Evolutionary conservation across 805 yeast genomes (phyloP).

Genomic region (Clavispora vitiphila): DNA sequence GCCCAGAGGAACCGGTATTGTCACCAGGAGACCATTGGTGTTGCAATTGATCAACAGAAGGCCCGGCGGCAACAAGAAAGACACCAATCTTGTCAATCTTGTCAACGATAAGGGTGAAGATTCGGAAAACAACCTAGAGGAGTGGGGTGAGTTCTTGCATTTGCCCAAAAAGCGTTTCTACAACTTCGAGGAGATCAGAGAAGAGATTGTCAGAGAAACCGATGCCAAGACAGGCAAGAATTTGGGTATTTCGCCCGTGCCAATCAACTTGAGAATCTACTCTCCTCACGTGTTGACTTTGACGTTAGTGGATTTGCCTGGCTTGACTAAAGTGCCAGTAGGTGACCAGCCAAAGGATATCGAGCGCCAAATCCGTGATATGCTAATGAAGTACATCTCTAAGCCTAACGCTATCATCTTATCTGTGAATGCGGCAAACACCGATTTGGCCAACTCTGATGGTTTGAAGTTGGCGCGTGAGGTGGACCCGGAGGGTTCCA

Average conservation of each 20-base stretch:
- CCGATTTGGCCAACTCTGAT: conserved; percentile 95
- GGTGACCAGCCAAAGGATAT: conserved; percentile 99
- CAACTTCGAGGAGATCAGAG: conserved; percentile 83
- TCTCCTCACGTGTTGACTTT: conserved; percentile 92
- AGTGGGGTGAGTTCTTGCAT: conserved; percentile 98
- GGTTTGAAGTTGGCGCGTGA: conserved; percentile 95
- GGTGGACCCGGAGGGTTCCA: conserved; percentile 92
- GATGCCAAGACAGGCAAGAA: conserved; percentile 77
- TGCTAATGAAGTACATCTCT: conserved; percentile 88
- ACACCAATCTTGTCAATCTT: conserved; percentile 38
- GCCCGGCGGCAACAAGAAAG: conserved; percentile 23
- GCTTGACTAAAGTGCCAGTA: conserved; percentile 96
- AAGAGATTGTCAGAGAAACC: conserved; percentile 88
- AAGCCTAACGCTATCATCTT: conserved; percentile 93
- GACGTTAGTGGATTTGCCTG: conserved; percentile 95
- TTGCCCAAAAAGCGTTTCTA: conserved; percentile 82
- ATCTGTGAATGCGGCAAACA: conserved; percentile 83
- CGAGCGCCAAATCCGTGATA: conserved; percentile 87
- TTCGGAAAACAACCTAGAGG: conserved; percentile 69
- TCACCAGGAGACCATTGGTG: conserved; percentile 82
- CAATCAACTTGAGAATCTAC: conserved; percentile 87
- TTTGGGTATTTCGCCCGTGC: conserved; percentile 85
- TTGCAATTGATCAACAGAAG: conserved; percentile 75
- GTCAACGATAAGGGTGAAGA: conserved; percentile 42
- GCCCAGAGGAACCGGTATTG: conserved; percentile 91